Base-by-base conservation (phyloP, 352 stramenopile genomes). In the Globisporangium radiosum region DNA sequence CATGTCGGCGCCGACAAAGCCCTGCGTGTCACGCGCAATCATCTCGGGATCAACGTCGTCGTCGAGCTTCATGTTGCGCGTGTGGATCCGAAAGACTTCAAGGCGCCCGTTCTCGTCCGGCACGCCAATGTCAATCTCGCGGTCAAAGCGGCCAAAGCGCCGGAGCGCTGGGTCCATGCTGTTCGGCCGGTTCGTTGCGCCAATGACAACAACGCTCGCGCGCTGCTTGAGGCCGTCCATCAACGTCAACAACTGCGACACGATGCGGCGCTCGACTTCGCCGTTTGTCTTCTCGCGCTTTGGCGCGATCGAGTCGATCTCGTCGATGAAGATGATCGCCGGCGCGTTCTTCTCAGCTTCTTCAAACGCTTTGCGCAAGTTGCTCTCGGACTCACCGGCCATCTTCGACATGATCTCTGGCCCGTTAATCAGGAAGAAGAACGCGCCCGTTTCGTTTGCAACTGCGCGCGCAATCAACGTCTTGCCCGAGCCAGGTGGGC, bases 301-400 rank as follows among this genome's bases (percentile, higher is more conserved):
- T 1, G 97, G 97, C 8, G 96, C 97, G 60, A 94, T 92, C 13
- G 96, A 99, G 71, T 99, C 97, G 65, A 99, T 99, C 63, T 99
- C 97, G 78, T 99, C 97, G 72, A 99, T 99, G 69, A 99, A 99
- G 65, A 99, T 99, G 72, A 99, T 99, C n/a, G 96, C 91, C 19
- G 97, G 97, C 3, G 96, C 95, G 73, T 99, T 99, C 85, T 99
- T 99, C 78, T 99, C 96, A 0, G 97, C 97, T 72, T 99, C 95
- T 68, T 99, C 95, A 62, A 99, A 99, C 8, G 97, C 96, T 73
- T 99, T 98, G 47, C 97, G 87, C 56, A 97, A 54, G 73, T 97
- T 97, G 58, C 72, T 91, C 66, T 98, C 91, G 0, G 79, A 95
- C 67, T 98, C 93, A 52, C 93, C 93, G 2, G 90, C 88, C 91